Evolutionary conservation across 495 filamentous ascomycete genomes (phyloP), one percentile per base, ranked within the genome.

Genomic region (Tuber umbilicatum): DNA sequence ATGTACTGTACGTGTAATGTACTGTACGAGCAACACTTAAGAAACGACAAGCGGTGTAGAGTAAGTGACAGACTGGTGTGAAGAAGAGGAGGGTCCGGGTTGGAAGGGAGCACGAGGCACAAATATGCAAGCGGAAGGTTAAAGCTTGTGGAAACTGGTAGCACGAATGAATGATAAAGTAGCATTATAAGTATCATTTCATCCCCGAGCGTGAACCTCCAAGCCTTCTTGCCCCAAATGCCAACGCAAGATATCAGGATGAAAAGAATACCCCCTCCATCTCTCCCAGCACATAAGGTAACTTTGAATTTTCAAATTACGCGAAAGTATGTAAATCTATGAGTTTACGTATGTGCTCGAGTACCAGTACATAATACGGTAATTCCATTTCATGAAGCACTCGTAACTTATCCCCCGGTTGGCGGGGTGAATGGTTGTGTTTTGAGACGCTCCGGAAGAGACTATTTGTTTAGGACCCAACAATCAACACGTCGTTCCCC

Each of bases 381-480:
- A 35, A 35, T 17, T 64, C 27, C 27, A 31, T 64, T 35, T 17
- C 55, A 35, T 5, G 3, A 17, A 35, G 27, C 12, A 64, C 31
- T 35, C 55, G 27, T 64, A 64, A 64, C 55, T 64, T 64, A 64
- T 64, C 55, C 70, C 70, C 40, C 73, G 71, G 75, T 78, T 78
- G 77, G 77, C 71, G 77, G 77, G 77, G 77, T 78, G 77, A 78
- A 74, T 72, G 69, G 70, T 68, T 69, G 73, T 79, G 72, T 78
- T 78, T 74, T 74, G 75, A 69, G n/a, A n/a, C 47, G 40, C 50
- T 39, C 69, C 38, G 38, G 70, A 76, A 76, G 37, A 27, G 70
- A 69, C 73, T 64, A 38, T 75, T 70, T 71, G 76, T 78, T 77
- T 72, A 60, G 74, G 31, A 72, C 19, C 31, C 37, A 74, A 77